Evolutionary conservation across 257 asterid genomes (phyloP).

Genomic region (Solanum sitiens): DNA sequence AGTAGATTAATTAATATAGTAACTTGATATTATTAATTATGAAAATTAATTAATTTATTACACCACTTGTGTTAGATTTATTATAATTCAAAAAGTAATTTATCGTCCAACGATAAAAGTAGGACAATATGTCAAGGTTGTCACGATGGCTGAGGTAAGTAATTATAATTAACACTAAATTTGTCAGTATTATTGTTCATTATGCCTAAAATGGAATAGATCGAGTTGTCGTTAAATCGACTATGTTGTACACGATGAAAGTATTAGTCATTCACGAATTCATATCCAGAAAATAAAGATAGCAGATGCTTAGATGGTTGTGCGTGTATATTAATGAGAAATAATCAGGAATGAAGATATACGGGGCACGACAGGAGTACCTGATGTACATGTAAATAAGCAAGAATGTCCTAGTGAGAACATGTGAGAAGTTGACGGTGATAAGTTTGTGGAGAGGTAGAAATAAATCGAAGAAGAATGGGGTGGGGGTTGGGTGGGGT

Average conservation of each 20-base stretch:
- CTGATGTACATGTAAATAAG: background rate
- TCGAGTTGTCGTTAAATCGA: background rate
- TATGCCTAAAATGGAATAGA: background rate
- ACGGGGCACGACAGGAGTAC: background rate
- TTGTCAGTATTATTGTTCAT: background rate
- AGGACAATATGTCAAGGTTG: background rate
- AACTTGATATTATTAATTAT: background rate
- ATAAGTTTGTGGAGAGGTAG: background rate
- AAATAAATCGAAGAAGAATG: no score
- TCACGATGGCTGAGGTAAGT: background rate
- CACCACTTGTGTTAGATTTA: background rate
- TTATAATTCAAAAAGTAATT: background rate
- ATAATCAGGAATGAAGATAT: background rate
- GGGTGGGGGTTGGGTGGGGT: no score
- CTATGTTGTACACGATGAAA: background rate
- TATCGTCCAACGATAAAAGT: background rate
- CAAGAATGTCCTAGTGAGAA: no score
- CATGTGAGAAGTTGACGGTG: background rate
- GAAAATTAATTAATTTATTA: background rate
- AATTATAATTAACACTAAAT: background rate
- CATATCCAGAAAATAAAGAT: background rate
- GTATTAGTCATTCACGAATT: background rate
- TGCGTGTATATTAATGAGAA: background rate
- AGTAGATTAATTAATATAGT: background rate
- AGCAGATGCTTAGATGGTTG: background rate